Conservation (phyloP, 768 basidiomycete species). For the Termitomyces sp. region DNA sequence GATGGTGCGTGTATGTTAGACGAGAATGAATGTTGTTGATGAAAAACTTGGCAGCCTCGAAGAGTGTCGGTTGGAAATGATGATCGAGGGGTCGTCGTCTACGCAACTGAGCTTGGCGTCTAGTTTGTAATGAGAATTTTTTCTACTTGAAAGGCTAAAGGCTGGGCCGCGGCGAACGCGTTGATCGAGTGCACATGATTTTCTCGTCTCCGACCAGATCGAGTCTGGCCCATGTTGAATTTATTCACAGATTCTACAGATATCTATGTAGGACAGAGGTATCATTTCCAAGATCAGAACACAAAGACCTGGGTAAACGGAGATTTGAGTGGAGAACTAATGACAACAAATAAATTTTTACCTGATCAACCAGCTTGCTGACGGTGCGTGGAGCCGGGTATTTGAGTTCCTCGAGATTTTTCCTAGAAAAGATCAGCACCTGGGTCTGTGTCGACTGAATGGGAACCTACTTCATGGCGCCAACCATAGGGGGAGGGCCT, state of each 20-base stretch:
- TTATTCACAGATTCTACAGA: neutral
- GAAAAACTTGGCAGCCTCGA: conserved; percentile 35
- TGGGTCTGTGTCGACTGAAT: neutral
- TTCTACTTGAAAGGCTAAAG: conserved; percentile 6
- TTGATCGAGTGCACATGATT: neutral
- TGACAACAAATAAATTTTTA: conserved; percentile 17
- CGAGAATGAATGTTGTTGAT: neutral
- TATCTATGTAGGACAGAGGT: neutral
- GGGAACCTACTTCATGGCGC: conserved; percentile 44
- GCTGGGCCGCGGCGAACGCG: neutral
- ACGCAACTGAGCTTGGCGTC: conserved; percentile 30
- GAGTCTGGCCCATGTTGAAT: neutral
- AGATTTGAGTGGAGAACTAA: neutral
- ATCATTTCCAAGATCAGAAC: conserved; percentile 25
- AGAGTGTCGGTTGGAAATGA: conserved; percentile 61
- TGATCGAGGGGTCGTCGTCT: conserved; percentile 56
- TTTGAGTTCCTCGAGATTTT: conserved; percentile 81
- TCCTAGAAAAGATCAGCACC: conserved; percentile 38
- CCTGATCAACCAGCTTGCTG: conserved; percentile 91
- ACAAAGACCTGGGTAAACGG: conserved; percentile 32
- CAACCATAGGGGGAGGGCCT: conserved; percentile 59
- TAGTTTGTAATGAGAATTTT: neutral
- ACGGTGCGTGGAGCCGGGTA: conserved; percentile 85
- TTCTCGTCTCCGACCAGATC: neutral
- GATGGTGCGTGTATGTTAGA: conserved; percentile 38